Base-by-base conservation (phyloP, 2,329 filamentous ascomycete genomes). In the Pseudogymnoascus sp. region DNA sequence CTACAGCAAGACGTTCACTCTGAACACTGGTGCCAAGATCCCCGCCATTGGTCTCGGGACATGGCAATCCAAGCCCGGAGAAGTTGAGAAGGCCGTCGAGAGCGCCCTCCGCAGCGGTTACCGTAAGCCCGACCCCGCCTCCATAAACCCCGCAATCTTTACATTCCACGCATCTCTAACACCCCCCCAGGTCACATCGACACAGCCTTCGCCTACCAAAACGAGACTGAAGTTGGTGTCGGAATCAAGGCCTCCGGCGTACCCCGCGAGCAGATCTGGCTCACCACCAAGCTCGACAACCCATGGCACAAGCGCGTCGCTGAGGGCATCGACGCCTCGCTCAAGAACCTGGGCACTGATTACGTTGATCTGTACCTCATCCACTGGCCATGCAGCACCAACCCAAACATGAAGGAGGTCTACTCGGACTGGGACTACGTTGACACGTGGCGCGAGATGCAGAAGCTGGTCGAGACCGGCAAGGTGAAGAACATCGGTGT, bases 231-330 rank as follows among this genome's bases (percentile, higher is more conserved):
- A 70, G 85, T 89, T 17, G 86, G 87, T 63, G 74, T 79, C 61
- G 87, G 85, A 60, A 86, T 89, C 72, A 79, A 78, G 66, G 81
- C 81, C 58, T 82, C 83, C 2, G 85, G 84, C 31, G 81, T 89
- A 1, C 81, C 85, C n/a, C 81, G 86, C 24, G 77, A 80, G 61
- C 76, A 88, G 68, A 83, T 89, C 71, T 90, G 84, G 81, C 74
- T 89, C 62, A 93, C 90, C 60, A 91, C 89, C 68, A 95, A 94
- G 81, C 83, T 93, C 60, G 84, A 90, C 79, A 92, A 92, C 80
- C 81, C 86, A 59, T 88, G 86, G 82, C 88, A 92, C 76, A 84
- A 88, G 76, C 80, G 83, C 64, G 86, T 87, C 29, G 75, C 79
- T 39, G 82, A 86, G 70, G 86, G 81, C 24, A 77, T 89, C 61